Evolutionary conservation across 352 stramenopile genomes (phyloP).

Genomic region (Pythium volutum): DNA sequence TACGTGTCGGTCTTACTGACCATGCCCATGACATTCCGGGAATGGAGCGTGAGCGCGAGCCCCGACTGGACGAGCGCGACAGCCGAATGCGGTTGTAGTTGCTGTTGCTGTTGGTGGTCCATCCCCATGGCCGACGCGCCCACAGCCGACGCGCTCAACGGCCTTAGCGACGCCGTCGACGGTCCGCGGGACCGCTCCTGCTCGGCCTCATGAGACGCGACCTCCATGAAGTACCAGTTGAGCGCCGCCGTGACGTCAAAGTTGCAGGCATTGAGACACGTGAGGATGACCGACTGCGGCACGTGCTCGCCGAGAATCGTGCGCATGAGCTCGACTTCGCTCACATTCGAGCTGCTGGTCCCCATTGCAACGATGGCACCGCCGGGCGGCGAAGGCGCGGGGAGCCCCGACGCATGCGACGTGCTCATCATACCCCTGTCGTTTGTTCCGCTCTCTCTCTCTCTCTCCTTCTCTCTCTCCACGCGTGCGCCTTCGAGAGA

Average conservation of each 20-base stretch:
- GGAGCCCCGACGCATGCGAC: conserved; percentile 12
- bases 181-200: conserved; percentile 20
- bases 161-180: neutral
- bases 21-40: conserved; percentile 65
- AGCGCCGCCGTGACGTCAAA: conserved; percentile 84
- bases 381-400: neutral
- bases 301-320: conserved; percentile 87
- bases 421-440: conserved; percentile 14
- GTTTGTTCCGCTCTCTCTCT: neutral
- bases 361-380: neutral
- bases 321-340: conserved; percentile 84
- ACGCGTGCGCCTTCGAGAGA: no score
- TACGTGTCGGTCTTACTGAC: conserved; percentile 85
- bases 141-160: neutral
- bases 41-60: conserved; percentile 72
- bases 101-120: neutral
- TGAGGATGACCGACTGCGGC: conserved; percentile 79
- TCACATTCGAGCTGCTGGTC: conserved; percentile 34
- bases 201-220: conserved; percentile 39
- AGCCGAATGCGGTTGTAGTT: conserved; percentile 7
- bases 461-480: neutral
- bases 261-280: conserved; percentile 75
- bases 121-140: conserved; percentile 1
- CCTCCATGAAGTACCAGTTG: conserved; percentile 88
- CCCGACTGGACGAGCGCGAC: conserved; percentile 67